Percentiles rank a stretch among this genome's conserved stretches.
Evolutionary conservation across 2,329 filamentous ascomycete species (phyloP).

Genomic region (Colletotrichum tabaci): DNA sequence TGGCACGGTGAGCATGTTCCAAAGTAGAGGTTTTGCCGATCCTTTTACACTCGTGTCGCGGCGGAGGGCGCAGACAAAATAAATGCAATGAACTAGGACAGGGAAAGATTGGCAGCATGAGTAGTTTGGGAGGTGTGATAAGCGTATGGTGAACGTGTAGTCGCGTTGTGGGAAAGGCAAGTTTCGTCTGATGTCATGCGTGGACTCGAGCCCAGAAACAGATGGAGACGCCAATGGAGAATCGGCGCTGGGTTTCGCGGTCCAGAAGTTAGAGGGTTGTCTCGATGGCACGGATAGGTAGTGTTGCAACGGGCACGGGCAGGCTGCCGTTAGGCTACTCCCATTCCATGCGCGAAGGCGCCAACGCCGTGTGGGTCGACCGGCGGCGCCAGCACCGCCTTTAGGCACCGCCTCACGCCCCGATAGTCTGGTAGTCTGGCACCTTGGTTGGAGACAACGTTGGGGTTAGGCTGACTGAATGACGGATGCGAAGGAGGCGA

Average conservation of each 20-base stretch:
- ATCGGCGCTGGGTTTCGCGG: conserved; percentile 3
- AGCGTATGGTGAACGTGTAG: background rate
- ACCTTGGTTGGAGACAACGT: background rate
- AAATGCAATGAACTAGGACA: background rate
- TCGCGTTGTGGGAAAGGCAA: conserved; percentile 16
- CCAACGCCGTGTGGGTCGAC: background rate
- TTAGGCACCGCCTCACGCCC: conserved; percentile 31
- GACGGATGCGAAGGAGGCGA: background rate
- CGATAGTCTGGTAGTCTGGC: conserved; percentile 5
- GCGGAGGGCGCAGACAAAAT: conserved; percentile 10
- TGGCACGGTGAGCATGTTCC: background rate
- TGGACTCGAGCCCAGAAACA: conserved; percentile 20
- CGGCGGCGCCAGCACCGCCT: conserved; percentile 25
- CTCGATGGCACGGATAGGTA: conserved; percentile 13
- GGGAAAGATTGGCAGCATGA: background rate
- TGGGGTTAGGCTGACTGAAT: conserved; percentile 32
- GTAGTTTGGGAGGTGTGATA: background rate
- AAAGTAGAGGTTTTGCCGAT: conserved; percentile 5
- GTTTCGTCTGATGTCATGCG: conserved; percentile 39
- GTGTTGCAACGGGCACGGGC: conserved; percentile 21
- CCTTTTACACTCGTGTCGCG: conserved; percentile 9
- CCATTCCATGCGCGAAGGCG: background rate
- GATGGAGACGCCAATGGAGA: conserved; percentile 24
- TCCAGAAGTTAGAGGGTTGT: conserved; percentile 12
- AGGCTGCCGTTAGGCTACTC: conserved; percentile 5